Conservation (phyloP, 2,329 filamentous ascomycete genomes). For the Arthrinium phaeospermum region DNA sequence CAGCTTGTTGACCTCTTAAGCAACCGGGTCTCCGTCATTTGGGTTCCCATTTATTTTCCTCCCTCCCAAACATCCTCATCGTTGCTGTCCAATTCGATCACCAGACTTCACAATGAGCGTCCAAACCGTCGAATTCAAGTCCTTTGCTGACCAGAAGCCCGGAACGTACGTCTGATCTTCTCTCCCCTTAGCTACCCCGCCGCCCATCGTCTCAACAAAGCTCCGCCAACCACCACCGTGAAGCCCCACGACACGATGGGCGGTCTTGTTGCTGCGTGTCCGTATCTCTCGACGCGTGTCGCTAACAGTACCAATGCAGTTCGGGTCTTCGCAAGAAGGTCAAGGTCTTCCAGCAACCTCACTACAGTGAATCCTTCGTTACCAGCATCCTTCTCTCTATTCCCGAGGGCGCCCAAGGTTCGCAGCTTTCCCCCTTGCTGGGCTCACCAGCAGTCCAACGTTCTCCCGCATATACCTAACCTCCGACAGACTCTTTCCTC, state of each 20-base stretch:
- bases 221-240: background rate
- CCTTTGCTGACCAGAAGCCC: conserved; percentile 96
- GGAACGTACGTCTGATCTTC: conserved; percentile 80
- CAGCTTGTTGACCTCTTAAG: conserved; percentile 11
- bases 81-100: background rate
- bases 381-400: conserved; percentile 95
- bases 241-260: background rate
- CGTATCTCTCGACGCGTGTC: conserved; percentile 17
- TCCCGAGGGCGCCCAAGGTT: conserved; percentile 86
- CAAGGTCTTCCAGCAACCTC: conserved; percentile 90
- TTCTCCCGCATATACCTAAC: background rate
- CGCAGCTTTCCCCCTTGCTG: conserved; percentile 29
- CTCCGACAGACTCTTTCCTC: conserved; percentile 70
- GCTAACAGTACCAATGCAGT: conserved; percentile 52
- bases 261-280: conserved; percentile 13
- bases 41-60: background rate
- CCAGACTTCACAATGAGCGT: conserved; percentile 63
- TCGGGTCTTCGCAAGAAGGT: conserved; percentile 99
- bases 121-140: conserved; percentile 80
- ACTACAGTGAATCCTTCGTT: conserved; percentile 97
- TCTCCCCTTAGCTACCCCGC: conserved; percentile 40
- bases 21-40: conserved; percentile 5
- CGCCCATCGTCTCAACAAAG: conserved; percentile 29
- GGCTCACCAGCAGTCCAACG: background rate
- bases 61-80: background rate